phyloP scores from a whole-genome alignment of 2,329 filamentous ascomycete genomes.

The Esteya vermicola region DNA sequence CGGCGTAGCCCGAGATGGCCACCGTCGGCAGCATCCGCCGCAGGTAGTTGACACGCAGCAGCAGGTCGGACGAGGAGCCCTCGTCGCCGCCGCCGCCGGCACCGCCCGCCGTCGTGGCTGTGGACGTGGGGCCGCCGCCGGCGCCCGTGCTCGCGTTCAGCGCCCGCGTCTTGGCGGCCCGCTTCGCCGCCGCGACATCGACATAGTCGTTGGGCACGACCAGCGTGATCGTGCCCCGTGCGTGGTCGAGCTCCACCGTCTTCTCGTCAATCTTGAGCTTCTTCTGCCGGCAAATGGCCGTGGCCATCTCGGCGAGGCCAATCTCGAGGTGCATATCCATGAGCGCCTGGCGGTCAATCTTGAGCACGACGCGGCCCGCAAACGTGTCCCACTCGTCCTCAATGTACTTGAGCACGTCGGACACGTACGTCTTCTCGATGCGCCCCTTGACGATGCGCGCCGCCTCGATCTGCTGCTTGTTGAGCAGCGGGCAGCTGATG shows the following conservation, averaged over 20 bases:
- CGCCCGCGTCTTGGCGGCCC: conserved; percentile 28
- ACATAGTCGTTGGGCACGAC: conserved; percentile 44
- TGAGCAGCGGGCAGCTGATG: conserved; percentile 74
- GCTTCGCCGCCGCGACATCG: conserved; percentile 32
- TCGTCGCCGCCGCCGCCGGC: conserved; percentile 20
- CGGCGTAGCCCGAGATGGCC: conserved; percentile 80
- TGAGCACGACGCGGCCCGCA: conserved; percentile 63
- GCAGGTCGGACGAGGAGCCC: conserved; percentile 39
- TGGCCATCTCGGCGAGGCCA: conserved; percentile 54
- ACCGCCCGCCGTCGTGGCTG: conserved; percentile 19
- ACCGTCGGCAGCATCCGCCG: conserved; percentile 70
- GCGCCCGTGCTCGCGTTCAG: conserved; percentile 22
- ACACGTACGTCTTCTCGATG: conserved; percentile 87
- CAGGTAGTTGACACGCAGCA: conserved; percentile 70
- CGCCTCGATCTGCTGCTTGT: conserved; percentile 57
- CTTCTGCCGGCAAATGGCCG: conserved; percentile 65
- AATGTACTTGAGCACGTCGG: conserved; percentile 65
- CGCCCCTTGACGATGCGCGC: conserved; percentile 86
- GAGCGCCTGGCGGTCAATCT: conserved; percentile 68
- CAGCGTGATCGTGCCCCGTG: conserved; percentile 54
- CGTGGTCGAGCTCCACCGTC: conserved; percentile 48
- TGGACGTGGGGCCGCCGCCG: conserved; percentile 17
- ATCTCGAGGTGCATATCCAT: conserved; percentile 72
- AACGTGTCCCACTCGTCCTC: conserved; percentile 80
- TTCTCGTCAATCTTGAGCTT: conserved; percentile 58